Conservation (phyloP, 2,329 filamentous ascomycete species). For the Ramichloridium luteum region DNA sequence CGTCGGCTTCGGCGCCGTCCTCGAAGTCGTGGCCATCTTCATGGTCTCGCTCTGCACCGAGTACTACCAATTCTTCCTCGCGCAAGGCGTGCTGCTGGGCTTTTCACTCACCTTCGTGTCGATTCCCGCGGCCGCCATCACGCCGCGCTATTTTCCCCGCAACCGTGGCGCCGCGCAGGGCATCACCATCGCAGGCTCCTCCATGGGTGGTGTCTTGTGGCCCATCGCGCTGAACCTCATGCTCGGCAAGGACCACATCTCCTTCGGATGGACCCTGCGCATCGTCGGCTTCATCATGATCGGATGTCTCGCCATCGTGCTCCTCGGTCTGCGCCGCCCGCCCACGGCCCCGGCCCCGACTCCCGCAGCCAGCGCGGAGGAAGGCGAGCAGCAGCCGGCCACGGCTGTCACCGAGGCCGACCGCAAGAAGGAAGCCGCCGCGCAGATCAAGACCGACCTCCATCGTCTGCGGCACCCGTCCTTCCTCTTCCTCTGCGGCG, state of each 20-base stretch:
- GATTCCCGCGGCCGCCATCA: conserved; percentile 34
- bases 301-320: conserved; percentile 18
- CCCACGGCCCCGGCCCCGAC: neutral
- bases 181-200: conserved; percentile 35
- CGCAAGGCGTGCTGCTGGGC: conserved; percentile 37
- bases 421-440: conserved; percentile 1
- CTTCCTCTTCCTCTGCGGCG: conserved; percentile 15
- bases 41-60: conserved; percentile 33
- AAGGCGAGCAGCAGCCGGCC: neutral
- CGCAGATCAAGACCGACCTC: conserved; percentile 11
- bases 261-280: conserved; percentile 43
- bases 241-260: conserved; percentile 33
- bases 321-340: conserved; percentile 2
- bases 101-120: conserved; percentile 30
- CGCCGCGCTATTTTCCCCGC: conserved; percentile 36
- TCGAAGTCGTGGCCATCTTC: conserved; percentile 35
- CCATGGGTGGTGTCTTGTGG: conserved; percentile 40
- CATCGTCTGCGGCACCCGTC: conserved; percentile 12
- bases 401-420: neutral
- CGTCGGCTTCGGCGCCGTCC: conserved; percentile 14
- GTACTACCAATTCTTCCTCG: conserved; percentile 44
- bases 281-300: conserved; percentile 40
- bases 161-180: conserved; percentile 38
- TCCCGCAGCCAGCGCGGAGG: neutral
- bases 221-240: conserved; percentile 38